Evolutionary conservation across 2,329 filamentous ascomycete species (phyloP).

Genomic region (Microsporum audouinii): DNA sequence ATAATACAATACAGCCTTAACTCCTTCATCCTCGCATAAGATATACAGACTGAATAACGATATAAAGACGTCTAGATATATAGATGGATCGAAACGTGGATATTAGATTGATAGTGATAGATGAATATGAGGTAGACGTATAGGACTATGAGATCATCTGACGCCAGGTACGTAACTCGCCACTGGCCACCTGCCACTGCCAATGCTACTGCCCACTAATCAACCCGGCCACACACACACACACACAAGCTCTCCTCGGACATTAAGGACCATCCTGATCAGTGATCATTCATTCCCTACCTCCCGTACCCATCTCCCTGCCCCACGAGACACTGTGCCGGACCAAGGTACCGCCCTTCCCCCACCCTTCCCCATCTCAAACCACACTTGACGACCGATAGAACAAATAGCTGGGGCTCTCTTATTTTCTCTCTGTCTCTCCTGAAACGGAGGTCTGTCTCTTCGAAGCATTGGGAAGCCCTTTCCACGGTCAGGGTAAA

Average conservation of each 20-base stretch:
- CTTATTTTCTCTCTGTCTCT: background rate
- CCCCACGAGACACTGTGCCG: background rate
- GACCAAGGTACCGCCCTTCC: background rate
- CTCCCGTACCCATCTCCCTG: background rate
- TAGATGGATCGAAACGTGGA: background rate
- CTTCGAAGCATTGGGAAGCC: background rate
- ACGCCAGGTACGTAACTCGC: background rate
- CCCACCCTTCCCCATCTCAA: background rate
- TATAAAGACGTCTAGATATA: background rate
- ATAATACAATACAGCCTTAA: background rate
- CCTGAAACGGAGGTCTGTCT: background rate
- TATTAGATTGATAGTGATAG: background rate
- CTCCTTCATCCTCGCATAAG: background rate
- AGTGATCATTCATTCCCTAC: background rate
- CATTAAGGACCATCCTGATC: slow-evolving; percentile 3
- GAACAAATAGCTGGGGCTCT: background rate
- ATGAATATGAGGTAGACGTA: background rate
- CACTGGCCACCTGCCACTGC: slow-evolving; percentile 1
- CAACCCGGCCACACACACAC: background rate
- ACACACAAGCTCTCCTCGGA: background rate
- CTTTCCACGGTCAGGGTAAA: background rate
- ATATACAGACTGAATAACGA: background rate
- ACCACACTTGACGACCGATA: background rate
- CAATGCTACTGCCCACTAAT: background rate
- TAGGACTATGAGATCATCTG: background rate